Conservation (phyloP, 768 basidiomycete genomes). For the Kwoniella newhampshirensis region DNA sequence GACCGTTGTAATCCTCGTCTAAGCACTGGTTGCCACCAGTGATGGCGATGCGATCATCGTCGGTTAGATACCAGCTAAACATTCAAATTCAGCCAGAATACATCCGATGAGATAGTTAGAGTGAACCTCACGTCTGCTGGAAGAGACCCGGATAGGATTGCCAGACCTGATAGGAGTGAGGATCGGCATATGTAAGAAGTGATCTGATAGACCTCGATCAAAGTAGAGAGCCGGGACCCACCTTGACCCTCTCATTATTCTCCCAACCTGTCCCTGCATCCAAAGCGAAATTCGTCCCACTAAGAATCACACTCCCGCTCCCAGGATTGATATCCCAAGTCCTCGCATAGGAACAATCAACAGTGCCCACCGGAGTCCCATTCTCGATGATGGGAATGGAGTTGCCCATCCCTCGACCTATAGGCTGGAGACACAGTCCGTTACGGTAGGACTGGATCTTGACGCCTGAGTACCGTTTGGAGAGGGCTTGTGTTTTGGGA, state of each 20-base stretch:
- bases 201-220: neutral
- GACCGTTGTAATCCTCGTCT: constrained; percentile 24
- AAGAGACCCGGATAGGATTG: constrained; percentile 19
- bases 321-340: constrained; percentile 24
- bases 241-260: constrained; percentile 8
- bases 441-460: constrained; percentile 15
- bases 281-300: constrained; percentile 13
- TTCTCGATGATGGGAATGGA: neutral
- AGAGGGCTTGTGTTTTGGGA: neutral
- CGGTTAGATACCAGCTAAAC: constrained; percentile 39
- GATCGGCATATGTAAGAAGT: neutral
- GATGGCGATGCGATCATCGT: constrained; percentile 49
- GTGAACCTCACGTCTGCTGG: constrained; percentile 22
- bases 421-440: constrained; percentile 1
- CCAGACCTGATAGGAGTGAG: constrained; percentile 12
- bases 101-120: no score
- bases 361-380: constrained; percentile 9
- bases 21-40: constrained; percentile 50
- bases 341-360: constrained; percentile 11
- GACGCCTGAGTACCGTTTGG: constrained; percentile 13
- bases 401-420: neutral
- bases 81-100: neutral
- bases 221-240: neutral
- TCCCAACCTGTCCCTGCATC: constrained; percentile 16
- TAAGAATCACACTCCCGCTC: constrained; percentile 12